Conservation (phyloP, 345 rosid genomes). For the Xanthoceras sorbifolium region DNA sequence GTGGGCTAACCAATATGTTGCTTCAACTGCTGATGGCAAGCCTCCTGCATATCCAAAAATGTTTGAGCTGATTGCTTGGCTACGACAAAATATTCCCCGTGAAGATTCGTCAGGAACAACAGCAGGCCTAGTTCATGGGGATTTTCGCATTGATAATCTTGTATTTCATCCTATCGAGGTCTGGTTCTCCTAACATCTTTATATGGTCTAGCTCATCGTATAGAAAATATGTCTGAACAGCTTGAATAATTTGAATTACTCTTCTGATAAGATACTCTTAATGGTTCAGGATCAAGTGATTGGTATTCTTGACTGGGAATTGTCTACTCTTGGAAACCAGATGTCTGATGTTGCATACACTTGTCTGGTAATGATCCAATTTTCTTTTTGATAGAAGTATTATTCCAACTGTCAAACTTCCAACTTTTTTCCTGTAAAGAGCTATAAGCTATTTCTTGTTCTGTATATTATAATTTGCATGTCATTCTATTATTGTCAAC, state of each 20-base stretch:
- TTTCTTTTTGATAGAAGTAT: conserved; percentile 35
- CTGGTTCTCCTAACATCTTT: conserved; percentile 13
- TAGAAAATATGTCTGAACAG: not conserved
- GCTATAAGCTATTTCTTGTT: not conserved
- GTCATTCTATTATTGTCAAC: conserved; percentile 1
- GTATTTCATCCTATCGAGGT: conserved; percentile 94
- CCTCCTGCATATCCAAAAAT: conserved; percentile 75
- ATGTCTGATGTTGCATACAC: conserved; percentile 90
- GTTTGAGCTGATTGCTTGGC: conserved; percentile 75
- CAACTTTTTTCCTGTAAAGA: conserved; percentile 11
- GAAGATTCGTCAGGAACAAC: conserved; percentile 79
- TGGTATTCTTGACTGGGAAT: conserved; percentile 95
- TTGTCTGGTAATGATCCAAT: conserved; percentile 65
- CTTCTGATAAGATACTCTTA: not conserved
- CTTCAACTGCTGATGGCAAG: conserved; percentile 81
- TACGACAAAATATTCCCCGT: conserved; percentile 58
- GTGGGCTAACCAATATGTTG: conserved; percentile 87
- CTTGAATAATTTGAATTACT: not conserved
- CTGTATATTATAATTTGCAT: not conserved
- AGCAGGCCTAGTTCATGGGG: conserved; percentile 91
- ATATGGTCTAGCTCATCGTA: not conserved
- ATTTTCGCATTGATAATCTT: conserved; percentile 89
- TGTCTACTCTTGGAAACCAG: conserved; percentile 96
- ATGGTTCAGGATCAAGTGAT: conserved; percentile 81
- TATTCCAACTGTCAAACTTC: conserved; percentile 21